Evolutionary conservation across 768 basidiomycete genomes (phyloP), one percentile per base, ranked within the genome.

Genomic region (Cystofilobasidium capitatum): DNA sequence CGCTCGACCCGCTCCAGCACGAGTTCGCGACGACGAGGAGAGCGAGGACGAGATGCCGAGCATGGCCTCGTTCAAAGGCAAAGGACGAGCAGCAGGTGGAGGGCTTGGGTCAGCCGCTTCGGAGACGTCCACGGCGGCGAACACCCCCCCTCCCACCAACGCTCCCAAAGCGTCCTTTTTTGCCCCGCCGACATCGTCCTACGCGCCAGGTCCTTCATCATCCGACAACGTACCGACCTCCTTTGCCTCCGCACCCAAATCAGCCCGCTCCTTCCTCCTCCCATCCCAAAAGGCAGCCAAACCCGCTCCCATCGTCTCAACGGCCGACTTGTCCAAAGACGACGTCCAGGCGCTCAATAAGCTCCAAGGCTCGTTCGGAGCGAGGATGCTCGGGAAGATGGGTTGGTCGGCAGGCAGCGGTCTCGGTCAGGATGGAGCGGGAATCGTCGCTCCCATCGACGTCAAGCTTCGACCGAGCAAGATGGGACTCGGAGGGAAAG

Each of bases 301-400:
- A 35, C 54, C 59, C 58, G 14, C 44, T 37, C 26, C 35, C 64
- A 7, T 47, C 59, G 10, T 17, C 65, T 1, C 8, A n/a, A 29
- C 65, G 0, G 66, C 49, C 29, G 51, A 39, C n/a, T 42, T 68
- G 16, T 60, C 68, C 13, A 44, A 20, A 22, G 68, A 63, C 33
- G 68, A 69, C 36, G 24, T 16, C 6, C 58, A 58, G 17, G 68
- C 68, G 24, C 94, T 99, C 76, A 81, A 79, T 70, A 89, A 88
- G 72, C 81, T 98, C 16, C 80, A 83, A 47, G 82, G 84, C 20
- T 81, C 87, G 0, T 86, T 91, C 69, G 94, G 92, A 71, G 88
- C 93, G 24, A 86, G 86, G 65, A 85, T 98, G 84, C 83, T 99
- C 29, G 83, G 84, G 36, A 98, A 93, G 80, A 92, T 93, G 87